Base-by-base conservation (phyloP, 179 eudicot species). In the Drosera spatulata region DNA sequence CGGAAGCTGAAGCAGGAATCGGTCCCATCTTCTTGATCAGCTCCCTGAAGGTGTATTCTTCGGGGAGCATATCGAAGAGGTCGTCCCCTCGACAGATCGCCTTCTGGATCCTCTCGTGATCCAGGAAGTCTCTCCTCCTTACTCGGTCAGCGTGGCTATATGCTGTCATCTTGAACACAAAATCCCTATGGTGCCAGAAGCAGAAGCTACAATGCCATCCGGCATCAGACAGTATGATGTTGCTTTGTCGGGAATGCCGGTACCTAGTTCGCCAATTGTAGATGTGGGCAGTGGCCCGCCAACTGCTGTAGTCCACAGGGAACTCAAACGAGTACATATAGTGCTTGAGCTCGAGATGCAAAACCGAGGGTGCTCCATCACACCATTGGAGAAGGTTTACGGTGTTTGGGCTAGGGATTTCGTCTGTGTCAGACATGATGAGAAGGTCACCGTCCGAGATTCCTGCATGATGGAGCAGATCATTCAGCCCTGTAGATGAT, bases 91-190 rank as follows among this genome's bases (percentile, higher is more conserved):
- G 45, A 47, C 97, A 90, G 9, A 90, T 81, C 2, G 75, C 52
- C 39, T 55, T 61, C 62, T 90, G 97, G 44, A 90, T 90, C 70
- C 93, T 70, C n/a, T 55, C 49, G 53, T 72, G 66, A 40, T 79
- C 72, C 53, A 90, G 55, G 65, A 77, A 87, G 11, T 82, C 86
- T 46, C 73, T 75, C 47, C 65, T 58, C 67, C 71, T 79, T 54
- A 90, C 97, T 14, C 97, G 68, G 61, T 87, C 97, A 3, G 95
- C 95, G 11, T 90, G 97, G 61, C 97, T 90, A 62, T 90, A 90
- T 3, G 84, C 95, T 3, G 80, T 90, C 97, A 90, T 90, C 63
- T 90, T 90, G 70, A 87, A 82, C 49, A 78, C 87, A 41, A 90
- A 87, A 13, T 87, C 97, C 12, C 61, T 60, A 41, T 87, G 67